Percentiles rank a stretch among this genome's conserved stretches.
These are phyloP conservation scores for Batrachochytrium dendrobatidis DNA, from an alignment of 371 early-diverging fungal genomes.

Conservation along the genomic window DNA sequence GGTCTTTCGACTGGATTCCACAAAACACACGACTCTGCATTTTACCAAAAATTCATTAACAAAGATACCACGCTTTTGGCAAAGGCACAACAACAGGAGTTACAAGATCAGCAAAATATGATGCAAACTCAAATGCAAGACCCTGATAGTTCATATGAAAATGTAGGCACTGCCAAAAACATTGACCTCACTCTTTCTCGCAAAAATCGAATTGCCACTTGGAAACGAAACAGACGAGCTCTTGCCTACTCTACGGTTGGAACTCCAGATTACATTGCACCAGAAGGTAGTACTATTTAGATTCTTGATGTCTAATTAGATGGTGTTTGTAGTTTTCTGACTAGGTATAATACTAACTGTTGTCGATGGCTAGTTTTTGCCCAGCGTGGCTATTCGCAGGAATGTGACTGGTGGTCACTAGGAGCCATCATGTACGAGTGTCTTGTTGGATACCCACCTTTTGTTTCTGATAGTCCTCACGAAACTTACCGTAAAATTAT, in stretches of 20 bases:
- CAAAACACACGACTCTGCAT: conserved; percentile 88
- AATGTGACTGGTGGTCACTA: conserved; percentile 98
- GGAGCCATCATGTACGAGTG: conserved; percentile 98
- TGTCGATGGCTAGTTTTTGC: conserved; percentile 26
- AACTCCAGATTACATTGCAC: conserved; percentile 97
- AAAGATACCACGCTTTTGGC: conserved; percentile 8
- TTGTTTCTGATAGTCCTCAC: conserved; percentile 89
- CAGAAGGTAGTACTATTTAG: conserved; percentile 73
- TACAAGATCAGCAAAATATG: too few species aligned
- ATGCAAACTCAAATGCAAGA: too few species aligned
- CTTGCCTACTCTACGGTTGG: conserved; percentile 78
- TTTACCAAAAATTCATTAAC: conserved; percentile 65
- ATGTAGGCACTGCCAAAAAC: conserved; percentile 46
- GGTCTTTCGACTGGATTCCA: conserved; percentile 98
- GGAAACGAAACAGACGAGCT: conserved; percentile 92
- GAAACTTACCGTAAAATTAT: conserved; percentile 97
- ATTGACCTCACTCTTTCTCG: conserved; percentile 67
- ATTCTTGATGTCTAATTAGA: conserved; percentile 16
- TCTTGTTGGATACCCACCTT: conserved; percentile 94
- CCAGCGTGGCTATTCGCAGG: conserved; percentile 79
- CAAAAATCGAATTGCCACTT: conserved; percentile 64
- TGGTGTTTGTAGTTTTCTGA: background rate
- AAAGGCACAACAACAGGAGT: conserved; percentile 8
- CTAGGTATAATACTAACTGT: background rate
- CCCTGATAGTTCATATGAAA: conserved; percentile 13